Evolutionary conservation across 441 rosid genomes (phyloP), one percentile per base, ranked within the genome.

Genomic region (Brassica hybrid): DNA sequence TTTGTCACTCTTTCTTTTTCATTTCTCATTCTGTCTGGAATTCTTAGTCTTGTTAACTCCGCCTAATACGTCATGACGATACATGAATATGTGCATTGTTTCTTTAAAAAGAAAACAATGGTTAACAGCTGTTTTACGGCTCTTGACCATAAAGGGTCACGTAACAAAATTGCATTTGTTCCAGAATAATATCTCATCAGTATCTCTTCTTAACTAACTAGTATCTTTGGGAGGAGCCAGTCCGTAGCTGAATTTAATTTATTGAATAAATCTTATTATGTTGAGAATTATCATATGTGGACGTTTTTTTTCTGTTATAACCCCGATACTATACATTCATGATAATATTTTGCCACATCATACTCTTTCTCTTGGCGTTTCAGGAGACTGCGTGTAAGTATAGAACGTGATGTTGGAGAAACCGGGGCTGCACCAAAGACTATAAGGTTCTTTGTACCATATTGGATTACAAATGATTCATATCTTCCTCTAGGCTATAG

Each of bases 341-440:
- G 64, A 66, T n/a, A 9, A 16, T 54, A 3, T 67, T 54, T 70
- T 65, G 38, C 27, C 21, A 21, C 57, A 52, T 27, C 32, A 27
- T 27, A 5, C 5, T 27, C 18, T 54, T 41, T 74, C 45, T 76
- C 63, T 27, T 75, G 78, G 66, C 70, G 69, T 54, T 86, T 79
- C 90, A 97, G 98, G 95, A 94, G 94, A 85, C 76, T 97, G 77
- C 94, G 98, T 79, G 97, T 97, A 67, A 97, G 90, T 81, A 85
- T 97, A 74, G 99, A 97, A 81, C 84, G 88, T 69, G 98, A 97
- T 89, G 86, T 93, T 81, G 99, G 98, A 78, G 99, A 90, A 82
- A 93, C 91, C 74, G 84, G 79, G 70, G 89, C 90, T 17, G 97
- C 97, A 38, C 97, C 97, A 16, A 97, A 93, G 79, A 87, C 90